Conservation (phyloP, 805 yeast species). For the Cyberlindnera japonica region DNA sequence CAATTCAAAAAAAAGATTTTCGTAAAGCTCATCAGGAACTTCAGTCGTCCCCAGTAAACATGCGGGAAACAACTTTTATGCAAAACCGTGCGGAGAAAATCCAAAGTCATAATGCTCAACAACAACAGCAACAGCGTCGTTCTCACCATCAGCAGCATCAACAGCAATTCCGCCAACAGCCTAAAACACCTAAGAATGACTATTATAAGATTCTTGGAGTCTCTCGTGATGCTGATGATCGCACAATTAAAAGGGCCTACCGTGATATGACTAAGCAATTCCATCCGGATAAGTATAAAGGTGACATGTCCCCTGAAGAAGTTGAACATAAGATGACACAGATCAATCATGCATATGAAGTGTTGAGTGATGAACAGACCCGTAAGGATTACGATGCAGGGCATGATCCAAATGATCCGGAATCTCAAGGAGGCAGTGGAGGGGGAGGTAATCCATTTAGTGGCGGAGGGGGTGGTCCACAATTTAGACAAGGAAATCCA, state of each 20-base stretch:
- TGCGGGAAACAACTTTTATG: slow-evolving; percentile 33
- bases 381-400: slow-evolving; percentile 56
- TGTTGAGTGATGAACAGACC: slow-evolving; percentile 62
- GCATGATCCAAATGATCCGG: slow-evolving; percentile 46
- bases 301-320: slow-evolving; percentile 60
- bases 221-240: slow-evolving; percentile 59
- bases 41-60: slow-evolving; percentile 35
- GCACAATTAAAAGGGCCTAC: slow-evolving; percentile 77
- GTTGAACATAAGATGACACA: slow-evolving; percentile 86
- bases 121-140: slow-evolving; percentile 45
- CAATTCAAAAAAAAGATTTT: slow-evolving; percentile 26
- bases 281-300: slow-evolving; percentile 90
- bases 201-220: slow-evolving; percentile 79
- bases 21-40: slow-evolving; percentile 38
- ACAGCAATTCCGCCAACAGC: slow-evolving; percentile 31
- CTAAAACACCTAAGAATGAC: slow-evolving; percentile 46
- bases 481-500: slow-evolving; percentile 3
- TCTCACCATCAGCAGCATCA: slow-evolving; percentile 37
- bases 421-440: slow-evolving; percentile 10
- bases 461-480: too few species aligned
- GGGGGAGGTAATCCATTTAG: slow-evolving; percentile 6
- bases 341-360: slow-evolving; percentile 90
- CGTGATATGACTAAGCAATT: slow-evolving; percentile 71
- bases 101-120: slow-evolving; percentile 31
- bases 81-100: slow-evolving; percentile 31